phyloP scores from a whole-genome alignment of 768 basidiomycete genomes.

The Amanita polypyramis region DNA sequence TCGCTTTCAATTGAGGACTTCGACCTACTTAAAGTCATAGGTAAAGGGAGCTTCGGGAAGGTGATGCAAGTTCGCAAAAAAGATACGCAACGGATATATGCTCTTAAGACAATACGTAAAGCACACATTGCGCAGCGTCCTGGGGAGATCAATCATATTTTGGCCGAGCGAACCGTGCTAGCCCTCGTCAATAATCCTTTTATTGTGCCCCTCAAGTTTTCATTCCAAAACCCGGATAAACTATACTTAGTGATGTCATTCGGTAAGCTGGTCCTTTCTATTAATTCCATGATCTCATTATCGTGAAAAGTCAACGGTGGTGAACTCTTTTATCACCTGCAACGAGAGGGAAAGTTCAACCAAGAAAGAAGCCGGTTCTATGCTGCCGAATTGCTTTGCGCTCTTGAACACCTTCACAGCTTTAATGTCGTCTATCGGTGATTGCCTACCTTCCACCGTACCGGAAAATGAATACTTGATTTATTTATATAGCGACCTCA shows the following conservation, averaged over 20 bases:
- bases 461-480: not conserved
- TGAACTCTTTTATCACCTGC: conserved; percentile 95
- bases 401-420: conserved; percentile 89
- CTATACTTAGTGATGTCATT: conserved; percentile 97
- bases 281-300: conserved; percentile 2
- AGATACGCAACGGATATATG: conserved; percentile 96
- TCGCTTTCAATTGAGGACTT: conserved; percentile 93
- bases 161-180: conserved; percentile 93
- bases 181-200: conserved; percentile 98
- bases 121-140: conserved; percentile 94
- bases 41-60: conserved; percentile 96
- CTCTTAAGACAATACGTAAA: conserved; percentile 96
- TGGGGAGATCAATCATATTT: conserved; percentile 96
- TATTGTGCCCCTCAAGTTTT: conserved; percentile 98
- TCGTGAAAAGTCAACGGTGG: conserved; percentile 76
- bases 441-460: conserved; percentile 12
- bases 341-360: conserved; percentile 94
- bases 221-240: conserved; percentile 97
- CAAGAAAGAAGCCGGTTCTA: conserved; percentile 92
- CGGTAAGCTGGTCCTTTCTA: conserved; percentile 32
- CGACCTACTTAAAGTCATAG: conserved; percentile 94
- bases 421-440: conserved; percentile 99
- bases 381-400: conserved; percentile 92
- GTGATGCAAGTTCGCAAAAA: conserved; percentile 99
- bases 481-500: conserved; percentile 58